Conservation (phyloP, 2,329 filamentous ascomycete genomes). For the Daldinia sp. region DNA sequence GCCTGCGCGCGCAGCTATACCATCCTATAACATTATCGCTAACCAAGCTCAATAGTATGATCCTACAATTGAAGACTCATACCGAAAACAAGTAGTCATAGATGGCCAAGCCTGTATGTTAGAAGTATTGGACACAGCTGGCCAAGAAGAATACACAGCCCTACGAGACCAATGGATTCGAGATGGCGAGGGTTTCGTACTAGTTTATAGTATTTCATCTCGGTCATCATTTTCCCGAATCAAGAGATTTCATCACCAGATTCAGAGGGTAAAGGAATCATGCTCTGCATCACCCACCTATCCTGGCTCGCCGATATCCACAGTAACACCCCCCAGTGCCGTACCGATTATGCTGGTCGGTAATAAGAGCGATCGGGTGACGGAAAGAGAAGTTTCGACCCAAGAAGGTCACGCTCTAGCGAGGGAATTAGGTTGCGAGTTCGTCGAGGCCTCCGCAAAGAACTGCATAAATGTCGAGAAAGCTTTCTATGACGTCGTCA, state of each 20-base stretch:
- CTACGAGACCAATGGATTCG: conserved; percentile 98
- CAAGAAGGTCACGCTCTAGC: conserved; percentile 95
- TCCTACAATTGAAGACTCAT: conserved; percentile 89
- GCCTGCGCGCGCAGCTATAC: conserved; percentile 20
- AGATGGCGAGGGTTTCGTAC: conserved; percentile 95
- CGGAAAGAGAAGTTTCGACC: conserved; percentile 94
- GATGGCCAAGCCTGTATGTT: conserved; percentile 97
- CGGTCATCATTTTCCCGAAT: conserved; percentile 95
- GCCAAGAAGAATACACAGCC: conserved; percentile 98
- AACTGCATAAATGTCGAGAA: conserved; percentile 99
- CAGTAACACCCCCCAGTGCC: conserved; percentile 70
- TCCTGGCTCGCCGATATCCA: conserved; percentile 77
- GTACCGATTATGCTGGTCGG: conserved; percentile 98
- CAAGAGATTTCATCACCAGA: conserved; percentile 95
- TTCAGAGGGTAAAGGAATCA: conserved; percentile 96
- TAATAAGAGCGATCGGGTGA: conserved; percentile 97
- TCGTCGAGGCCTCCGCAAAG: conserved; percentile 96
- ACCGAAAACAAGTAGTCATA: conserved; percentile 91
- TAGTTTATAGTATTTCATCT: conserved; percentile 98
- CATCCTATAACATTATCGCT: conserved; percentile 25
- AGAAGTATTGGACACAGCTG: conserved; percentile 95
- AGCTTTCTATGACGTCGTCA: conserved; percentile 97
- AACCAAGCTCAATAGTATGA: conserved; percentile 71
- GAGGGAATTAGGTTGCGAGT: conserved; percentile 92
- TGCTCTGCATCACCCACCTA: conserved; percentile 81